Evolutionary conservation across 75 land plant species (phyloP).

Genomic region (Pinus tabuliformis): DNA sequence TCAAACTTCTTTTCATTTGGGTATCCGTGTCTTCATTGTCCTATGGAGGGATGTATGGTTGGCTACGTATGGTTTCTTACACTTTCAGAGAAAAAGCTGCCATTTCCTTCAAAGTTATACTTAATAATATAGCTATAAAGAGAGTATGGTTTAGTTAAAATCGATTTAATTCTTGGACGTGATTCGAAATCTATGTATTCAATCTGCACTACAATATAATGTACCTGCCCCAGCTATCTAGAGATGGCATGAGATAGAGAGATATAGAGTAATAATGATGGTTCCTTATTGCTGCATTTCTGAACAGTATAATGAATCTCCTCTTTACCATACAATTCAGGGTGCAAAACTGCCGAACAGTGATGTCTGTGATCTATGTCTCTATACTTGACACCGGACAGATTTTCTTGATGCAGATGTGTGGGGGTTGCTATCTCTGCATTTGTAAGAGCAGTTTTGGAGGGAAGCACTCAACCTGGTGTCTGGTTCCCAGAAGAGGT

Average conservation of each 20-base stretch:
- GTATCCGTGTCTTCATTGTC: too few species aligned
- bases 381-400: background rate
- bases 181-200: background rate
- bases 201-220: background rate
- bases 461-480: constrained; percentile 90
- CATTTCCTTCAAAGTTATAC: background rate
- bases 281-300: background rate
- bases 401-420: constrained; percentile 43
- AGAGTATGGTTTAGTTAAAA: background rate
- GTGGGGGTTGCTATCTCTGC: constrained; percentile 85
- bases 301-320: background rate
- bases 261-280: background rate
- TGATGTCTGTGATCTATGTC: background rate
- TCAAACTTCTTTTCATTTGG: background rate
- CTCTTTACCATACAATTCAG: too few species aligned
- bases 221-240: background rate
- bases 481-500: constrained; percentile 99
- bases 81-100: background rate
- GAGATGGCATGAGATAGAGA: background rate
- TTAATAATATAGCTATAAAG: background rate
- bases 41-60: too few species aligned
- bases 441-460: constrained; percentile 84
- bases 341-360: too few species aligned
- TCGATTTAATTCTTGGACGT: background rate
- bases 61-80: too few species aligned